These are phyloP conservation scores for Suhomyces guaymorum DNA, from an alignment of 1,139 yeast species.

Conservation along the genomic window DNA sequence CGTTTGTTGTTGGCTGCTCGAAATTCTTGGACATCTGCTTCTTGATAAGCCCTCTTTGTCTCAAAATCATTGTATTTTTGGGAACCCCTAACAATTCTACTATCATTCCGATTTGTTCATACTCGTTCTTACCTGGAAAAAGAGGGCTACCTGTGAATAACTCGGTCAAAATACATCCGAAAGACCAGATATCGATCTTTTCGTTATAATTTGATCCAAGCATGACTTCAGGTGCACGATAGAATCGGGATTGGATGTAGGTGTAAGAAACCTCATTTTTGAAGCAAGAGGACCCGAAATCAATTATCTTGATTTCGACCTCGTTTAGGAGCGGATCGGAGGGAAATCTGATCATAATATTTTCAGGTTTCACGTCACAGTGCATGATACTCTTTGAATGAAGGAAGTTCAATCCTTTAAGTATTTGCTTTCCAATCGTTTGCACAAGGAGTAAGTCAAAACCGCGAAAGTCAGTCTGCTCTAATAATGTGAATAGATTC, in stretches of 20 bases:
- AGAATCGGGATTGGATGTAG: conserved; percentile 64
- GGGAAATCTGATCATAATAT: conserved; percentile 53
- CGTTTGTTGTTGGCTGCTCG: conserved; percentile 13
- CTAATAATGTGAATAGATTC: conserved; percentile 67
- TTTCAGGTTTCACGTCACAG: conserved; percentile 78
- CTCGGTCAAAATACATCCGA: conserved; percentile 29
- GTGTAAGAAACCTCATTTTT: conserved; percentile 50
- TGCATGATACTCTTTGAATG: conserved; percentile 64
- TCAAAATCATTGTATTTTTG: conserved; percentile 13
- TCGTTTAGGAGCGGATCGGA: conserved; percentile 14
- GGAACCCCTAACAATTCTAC: conserved; percentile 27
- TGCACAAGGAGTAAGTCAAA: conserved; percentile 53
- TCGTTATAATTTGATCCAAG: conserved; percentile 73
- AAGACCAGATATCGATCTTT: conserved; percentile 36
- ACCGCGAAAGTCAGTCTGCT: conserved; percentile 62
- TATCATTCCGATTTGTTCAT: conserved; percentile 25
- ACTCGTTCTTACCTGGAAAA: conserved; percentile 25
- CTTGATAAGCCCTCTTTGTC: conserved; percentile 13
- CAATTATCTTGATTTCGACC: conserved; percentile 55
- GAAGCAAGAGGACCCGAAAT: conserved; percentile 64
- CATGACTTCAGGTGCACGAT: conserved; percentile 77
- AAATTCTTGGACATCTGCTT: conserved; percentile 8
- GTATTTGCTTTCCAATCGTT: conserved; percentile 53
- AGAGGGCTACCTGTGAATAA: conserved; percentile 24
- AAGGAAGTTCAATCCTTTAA: conserved; percentile 60